Evolutionary conservation across 129 eudicot genomes (phyloP), one percentile per base, ranked within the genome.

Genomic region (Pulicaria dysenterica): DNA sequence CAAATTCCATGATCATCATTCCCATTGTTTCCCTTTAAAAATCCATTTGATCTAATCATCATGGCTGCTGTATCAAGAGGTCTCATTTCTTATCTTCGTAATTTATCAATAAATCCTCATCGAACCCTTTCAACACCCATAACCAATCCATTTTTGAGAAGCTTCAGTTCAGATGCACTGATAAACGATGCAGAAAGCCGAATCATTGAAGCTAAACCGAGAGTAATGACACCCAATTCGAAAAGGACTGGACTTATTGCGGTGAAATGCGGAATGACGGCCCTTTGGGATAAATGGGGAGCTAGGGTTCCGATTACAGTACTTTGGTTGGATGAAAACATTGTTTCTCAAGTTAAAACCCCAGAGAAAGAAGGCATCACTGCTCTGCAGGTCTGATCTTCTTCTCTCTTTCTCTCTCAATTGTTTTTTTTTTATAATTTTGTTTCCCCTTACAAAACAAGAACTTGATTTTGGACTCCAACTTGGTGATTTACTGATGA

Each of bases 231-330:
- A 34, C 79, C 83, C 3, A 59, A 77, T 10, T 95, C 97, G 4
- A 90, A 38, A 73, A 80, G 99, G 66, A 91, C 99, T 2, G 99
- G 99, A 1, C 81, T 85, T 3, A 94, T 94, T 13, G 99, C 97
- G 11, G 84, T 94, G 17, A 94, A 94, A 78, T 95, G 99, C 71
- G 99, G 99, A 47, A 95, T 95, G 99, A 86, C 89, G 6, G 97
- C 96, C 0, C 81, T 88, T 74, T 90, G 99, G 99, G 97, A 95
- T 64, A 95, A 90, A 69, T 95, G 99, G 99, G 99, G 99, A 9
- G 86, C 80, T 5, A 78, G 97, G 59, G 85, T 95, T 84, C 99
- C 99, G 6, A 88, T 90, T 42, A 83, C 89, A 16, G 76, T 95
- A 38, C 97, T 95, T 61, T 90, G 96, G 96, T 36, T 90, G 36